A percentile compares a stretch with the other conserved stretches of the same genome.
phyloP scores from a whole-genome alignment of 331 rosid species.

The Malus hybrid region DNA sequence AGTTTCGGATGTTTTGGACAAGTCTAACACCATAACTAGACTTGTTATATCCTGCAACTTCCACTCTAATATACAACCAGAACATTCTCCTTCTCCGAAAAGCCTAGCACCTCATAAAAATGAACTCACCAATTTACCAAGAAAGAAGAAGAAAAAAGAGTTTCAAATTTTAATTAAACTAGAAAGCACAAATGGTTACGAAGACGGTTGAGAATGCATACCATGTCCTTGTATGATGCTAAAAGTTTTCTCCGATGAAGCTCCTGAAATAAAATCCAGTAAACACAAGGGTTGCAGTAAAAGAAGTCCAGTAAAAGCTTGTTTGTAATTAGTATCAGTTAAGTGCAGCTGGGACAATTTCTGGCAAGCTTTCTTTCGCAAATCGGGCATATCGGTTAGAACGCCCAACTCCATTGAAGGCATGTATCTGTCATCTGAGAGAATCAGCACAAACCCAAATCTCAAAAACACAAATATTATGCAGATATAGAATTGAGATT shows the following conservation, averaged over 20 bases:
- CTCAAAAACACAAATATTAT: background rate
- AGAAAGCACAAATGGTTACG: background rate
- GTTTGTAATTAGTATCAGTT: background rate
- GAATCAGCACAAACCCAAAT: background rate
- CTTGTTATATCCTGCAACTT: background rate
- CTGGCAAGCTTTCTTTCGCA: slow-evolving; percentile 40
- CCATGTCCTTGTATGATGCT: slow-evolving; percentile 62
- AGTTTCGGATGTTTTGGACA: too few relatives aligned
- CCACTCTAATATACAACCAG: too few relatives aligned
- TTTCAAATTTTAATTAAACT: background rate
- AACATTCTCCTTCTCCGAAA: background rate
- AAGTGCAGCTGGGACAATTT: slow-evolving; percentile 70
- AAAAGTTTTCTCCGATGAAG: slow-evolving; percentile 36
- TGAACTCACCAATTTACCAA: background rate
- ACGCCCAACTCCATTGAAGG: slow-evolving; percentile 61
- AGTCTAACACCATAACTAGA: background rate
- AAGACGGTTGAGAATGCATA: background rate
- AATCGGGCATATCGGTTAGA: slow-evolving; percentile 46
- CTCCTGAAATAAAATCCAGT: slow-evolving; percentile 41
- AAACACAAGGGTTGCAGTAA: background rate
- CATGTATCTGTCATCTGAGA: slow-evolving; percentile 38
- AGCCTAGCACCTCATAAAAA: background rate
- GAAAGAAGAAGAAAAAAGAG: background rate
- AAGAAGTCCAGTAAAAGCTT: background rate
- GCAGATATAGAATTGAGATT: background rate